Evolutionary conservation across 2,329 filamentous ascomycete genomes (phyloP).

Genomic region (Apiospora aurea): DNA sequence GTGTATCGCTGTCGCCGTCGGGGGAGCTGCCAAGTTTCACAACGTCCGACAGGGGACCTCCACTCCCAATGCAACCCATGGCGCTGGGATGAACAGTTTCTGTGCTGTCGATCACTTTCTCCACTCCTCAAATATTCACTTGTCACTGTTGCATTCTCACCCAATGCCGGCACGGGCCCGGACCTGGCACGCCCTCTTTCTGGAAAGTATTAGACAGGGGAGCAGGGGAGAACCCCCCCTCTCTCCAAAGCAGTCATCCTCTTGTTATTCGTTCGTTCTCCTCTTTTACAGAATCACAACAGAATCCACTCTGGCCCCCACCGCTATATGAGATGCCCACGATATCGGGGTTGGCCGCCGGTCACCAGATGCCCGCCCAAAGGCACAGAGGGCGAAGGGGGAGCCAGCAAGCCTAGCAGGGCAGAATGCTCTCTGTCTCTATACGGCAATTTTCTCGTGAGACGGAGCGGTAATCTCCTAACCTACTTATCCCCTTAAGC

Average conservation of each 20-base stretch:
- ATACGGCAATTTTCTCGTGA: background rate
- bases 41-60: background rate
- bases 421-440: background rate
- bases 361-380: background rate
- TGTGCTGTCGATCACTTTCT: background rate
- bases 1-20: background rate
- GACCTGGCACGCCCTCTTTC: background rate
- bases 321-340: background rate
- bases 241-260: background rate
- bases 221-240: too few relatives aligned
- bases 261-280: background rate
- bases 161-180: background rate
- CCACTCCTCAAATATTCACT: background rate
- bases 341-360: background rate
- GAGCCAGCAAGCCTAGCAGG: background rate
- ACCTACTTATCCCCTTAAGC: background rate
- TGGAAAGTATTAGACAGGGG: background rate
- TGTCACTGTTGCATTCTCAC: background rate
- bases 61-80: background rate
- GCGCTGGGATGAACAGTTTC: background rate
- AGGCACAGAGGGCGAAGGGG: background rate
- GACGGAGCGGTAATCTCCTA: slow-evolving; percentile 10
- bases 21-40: background rate
- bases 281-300: background rate
- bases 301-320: background rate